phyloP scores from a whole-genome alignment of 2,329 filamentous ascomycete genomes.

The Colletotrichum incanum region DNA sequence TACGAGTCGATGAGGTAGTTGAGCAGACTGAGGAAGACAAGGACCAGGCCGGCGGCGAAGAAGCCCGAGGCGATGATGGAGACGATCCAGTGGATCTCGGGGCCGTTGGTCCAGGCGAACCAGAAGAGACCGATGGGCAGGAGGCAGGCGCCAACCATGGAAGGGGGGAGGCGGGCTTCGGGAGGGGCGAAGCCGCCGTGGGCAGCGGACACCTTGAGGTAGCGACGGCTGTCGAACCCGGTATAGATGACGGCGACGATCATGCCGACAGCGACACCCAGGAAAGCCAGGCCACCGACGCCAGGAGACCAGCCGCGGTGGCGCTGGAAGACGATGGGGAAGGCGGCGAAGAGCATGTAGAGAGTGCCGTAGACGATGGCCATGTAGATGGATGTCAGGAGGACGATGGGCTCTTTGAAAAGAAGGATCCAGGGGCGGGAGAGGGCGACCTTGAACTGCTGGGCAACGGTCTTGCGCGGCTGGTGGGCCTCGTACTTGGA shows the following conservation, averaged over 20 bases:
- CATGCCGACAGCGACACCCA: slow-evolving; percentile 80
- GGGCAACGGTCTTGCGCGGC: slow-evolving; percentile 53
- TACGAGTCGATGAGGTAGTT: slow-evolving; percentile 71
- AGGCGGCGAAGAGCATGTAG: slow-evolving; percentile 74
- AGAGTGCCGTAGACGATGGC: slow-evolving; percentile 73
- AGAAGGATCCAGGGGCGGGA: slow-evolving; percentile 78
- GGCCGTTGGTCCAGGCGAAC: slow-evolving; percentile 71
- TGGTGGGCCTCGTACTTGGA: slow-evolving; percentile 64
- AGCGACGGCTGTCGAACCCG: slow-evolving; percentile 61
- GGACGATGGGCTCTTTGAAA: slow-evolving; percentile 79
- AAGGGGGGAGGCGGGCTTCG: slow-evolving; percentile 69
- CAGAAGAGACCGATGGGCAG: slow-evolving; percentile 71
- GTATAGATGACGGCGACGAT: slow-evolving; percentile 67
- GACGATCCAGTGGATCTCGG: slow-evolving; percentile 67
- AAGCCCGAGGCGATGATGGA: slow-evolving; percentile 52
- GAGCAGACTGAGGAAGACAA: slow-evolving; percentile 69
- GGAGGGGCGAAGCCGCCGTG: slow-evolving; percentile 67
- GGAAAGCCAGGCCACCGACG: slow-evolving; percentile 75
- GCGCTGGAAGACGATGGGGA: slow-evolving; percentile 77
- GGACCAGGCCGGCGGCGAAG: slow-evolving; percentile 58
- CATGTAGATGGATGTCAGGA: slow-evolving; percentile 77
- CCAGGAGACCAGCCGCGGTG: slow-evolving; percentile 72
- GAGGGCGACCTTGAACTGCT: slow-evolving; percentile 60
- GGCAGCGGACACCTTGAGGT: slow-evolving; percentile 56
- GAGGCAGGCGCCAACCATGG: slow-evolving; percentile 68